Percentiles rank a stretch among this genome's conserved stretches.
Evolutionary conservation across 768 basidiomycete genomes (phyloP).

Genomic region (Leucocoprinus sp.): DNA sequence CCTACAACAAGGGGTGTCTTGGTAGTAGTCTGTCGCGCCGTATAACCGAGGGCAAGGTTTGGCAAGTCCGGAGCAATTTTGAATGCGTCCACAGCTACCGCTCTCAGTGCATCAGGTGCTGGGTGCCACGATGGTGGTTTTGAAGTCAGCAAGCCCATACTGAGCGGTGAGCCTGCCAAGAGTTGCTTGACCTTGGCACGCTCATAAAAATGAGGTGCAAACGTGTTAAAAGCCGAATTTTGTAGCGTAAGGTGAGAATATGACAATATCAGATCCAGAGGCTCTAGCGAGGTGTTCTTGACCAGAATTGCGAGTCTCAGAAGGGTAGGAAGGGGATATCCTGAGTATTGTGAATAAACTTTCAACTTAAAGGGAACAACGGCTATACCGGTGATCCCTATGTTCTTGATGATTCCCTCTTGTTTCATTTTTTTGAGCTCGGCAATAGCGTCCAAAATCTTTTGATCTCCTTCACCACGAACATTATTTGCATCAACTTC

Average conservation of each 20-base stretch:
- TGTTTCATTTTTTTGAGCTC: slow-evolving; percentile 62
- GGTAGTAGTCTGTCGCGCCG: slow-evolving; percentile 41
- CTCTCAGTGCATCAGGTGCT: slow-evolving; percentile 43
- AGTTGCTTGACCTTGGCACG: slow-evolving; percentile 65
- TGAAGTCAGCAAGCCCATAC: slow-evolving; percentile 69
- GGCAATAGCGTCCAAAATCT: slow-evolving; percentile 56
- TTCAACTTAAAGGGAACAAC: not conserved
- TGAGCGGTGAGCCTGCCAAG: slow-evolving; percentile 73
- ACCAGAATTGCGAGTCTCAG: slow-evolving; percentile 75
- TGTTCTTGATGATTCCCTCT: slow-evolving; percentile 61
- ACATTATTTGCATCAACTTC: slow-evolving; percentile 48
- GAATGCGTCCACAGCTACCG: slow-evolving; percentile 33
- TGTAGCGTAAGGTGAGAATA: slow-evolving; percentile 79
- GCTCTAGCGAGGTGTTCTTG: slow-evolving; percentile 53
- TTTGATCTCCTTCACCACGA: slow-evolving; percentile 63
- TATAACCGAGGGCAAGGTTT: slow-evolving; percentile 67
- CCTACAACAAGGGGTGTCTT: slow-evolving; percentile 64
- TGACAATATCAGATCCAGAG: slow-evolving; percentile 72
- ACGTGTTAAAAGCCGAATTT: slow-evolving; percentile 52
- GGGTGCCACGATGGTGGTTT: slow-evolving; percentile 69
- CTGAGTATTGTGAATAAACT: slow-evolving; percentile 26
- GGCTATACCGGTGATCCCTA: slow-evolving; percentile 71
- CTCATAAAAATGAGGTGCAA: slow-evolving; percentile 44
- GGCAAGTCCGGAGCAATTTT: slow-evolving; percentile 38
- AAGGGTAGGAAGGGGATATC: slow-evolving; percentile 76